Base-by-base conservation (phyloP, 805 yeast genomes). In the Yarrowia yakushimensis region DNA sequence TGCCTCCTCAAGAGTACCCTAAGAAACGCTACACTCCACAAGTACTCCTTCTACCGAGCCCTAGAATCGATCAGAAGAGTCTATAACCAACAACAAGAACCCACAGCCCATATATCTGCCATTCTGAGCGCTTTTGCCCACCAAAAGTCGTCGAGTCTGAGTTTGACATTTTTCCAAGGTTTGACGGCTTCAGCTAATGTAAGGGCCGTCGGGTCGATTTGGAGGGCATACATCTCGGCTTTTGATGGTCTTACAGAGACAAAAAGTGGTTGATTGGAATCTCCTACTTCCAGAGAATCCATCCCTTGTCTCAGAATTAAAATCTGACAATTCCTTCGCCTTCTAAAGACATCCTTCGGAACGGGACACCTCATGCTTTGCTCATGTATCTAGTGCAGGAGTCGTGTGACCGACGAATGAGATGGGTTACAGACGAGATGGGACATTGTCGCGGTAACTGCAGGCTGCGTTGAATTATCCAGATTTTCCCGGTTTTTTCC, bases 161-260 rank as follows among this genome's bases (percentile, higher is more conserved):
- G 52, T 45, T 45, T 45, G 52, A 45, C 52, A 45, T 45, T 45
- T 45, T 45, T 45, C 52, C 52, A 45, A 45, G 52, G 52, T 45
- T 45, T 30, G 52, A 45, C 30, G 52, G 18, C 52, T 45, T 45
- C 20, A 30, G 28, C 25, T 20, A 45, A 45, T 45, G 52, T 30
- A 30, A 45, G 52, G 52, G 36, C 52, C 52, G 30, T 30, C 52
- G 27, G 52, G 28, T 28, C 13, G 27, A 9, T 9, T 18, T 30
- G 17, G 6, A 17, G 11, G 12, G 23, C 7, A 11, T 11, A 17
- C 4, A 31, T 15, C 3, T n/a, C n/a, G n/a, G n/a, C n/a, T 25
- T 25, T 25, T 5, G 8, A 25, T 4, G 27, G 27, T 4, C 4
- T 25, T 25, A 5, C 8, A 25, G 27, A 25, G 27, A 4, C 27